phyloP scores from a whole-genome alignment of 306 rosid species.

The Potentilla sterilis region DNA sequence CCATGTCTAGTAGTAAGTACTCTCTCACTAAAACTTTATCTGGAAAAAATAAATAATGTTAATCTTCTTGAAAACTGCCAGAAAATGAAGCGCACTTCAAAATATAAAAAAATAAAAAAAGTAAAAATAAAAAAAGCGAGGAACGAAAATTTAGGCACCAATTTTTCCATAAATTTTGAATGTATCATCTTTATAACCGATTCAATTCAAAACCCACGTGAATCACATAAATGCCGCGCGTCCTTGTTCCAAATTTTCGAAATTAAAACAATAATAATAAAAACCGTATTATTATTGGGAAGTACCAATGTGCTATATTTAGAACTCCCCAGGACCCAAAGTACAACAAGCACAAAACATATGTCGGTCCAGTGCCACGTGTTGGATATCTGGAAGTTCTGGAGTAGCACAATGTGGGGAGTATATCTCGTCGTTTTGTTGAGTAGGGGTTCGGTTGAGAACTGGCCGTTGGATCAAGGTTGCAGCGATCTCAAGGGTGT shows the following conservation, averaged over 20 bases:
- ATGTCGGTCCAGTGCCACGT: constrained; percentile 25
- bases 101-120: not conserved
- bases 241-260: not conserved
- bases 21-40: constrained; percentile 31
- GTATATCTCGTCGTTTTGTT: constrained; percentile 29
- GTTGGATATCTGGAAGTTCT: constrained; percentile 4
- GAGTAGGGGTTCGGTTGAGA: constrained; percentile 6
- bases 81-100: constrained; percentile 23
- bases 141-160: constrained; percentile 35
- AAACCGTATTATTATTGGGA: constrained; percentile 31
- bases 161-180: constrained; percentile 43
- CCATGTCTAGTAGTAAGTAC: not conserved
- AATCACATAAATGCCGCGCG: constrained; percentile 36
- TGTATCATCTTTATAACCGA: constrained; percentile 10
- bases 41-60: constrained; percentile 29
- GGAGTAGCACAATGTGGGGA: constrained; percentile 32
- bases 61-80: constrained; percentile 28
- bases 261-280: not conserved
- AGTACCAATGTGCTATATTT: constrained; percentile 36
- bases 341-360: constrained; percentile 10
- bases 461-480: constrained; percentile 24
- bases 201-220: not conserved
- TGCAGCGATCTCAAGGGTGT: not conserved
- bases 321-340: not conserved
- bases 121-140: not conserved